Conservation (phyloP, 768 basidiomycete genomes). For the Rhodosporidiobolus sp. region DNA sequence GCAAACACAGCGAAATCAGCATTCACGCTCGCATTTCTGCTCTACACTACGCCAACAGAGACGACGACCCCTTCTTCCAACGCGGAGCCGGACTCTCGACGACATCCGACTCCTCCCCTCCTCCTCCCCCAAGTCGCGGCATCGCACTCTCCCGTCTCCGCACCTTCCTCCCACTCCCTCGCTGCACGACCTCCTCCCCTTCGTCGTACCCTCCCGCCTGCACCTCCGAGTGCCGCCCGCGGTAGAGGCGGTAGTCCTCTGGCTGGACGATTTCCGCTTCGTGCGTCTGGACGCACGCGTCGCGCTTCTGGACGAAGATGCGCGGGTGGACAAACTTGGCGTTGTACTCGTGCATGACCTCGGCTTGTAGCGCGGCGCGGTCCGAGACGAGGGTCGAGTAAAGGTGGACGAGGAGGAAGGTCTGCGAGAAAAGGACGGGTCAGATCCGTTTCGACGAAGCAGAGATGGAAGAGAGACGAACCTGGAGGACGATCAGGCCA, state of each 20-base stretch:
- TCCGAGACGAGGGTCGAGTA: constrained; percentile 33
- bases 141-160: constrained; percentile 1
- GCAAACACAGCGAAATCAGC: no score
- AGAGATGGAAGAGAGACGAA: constrained; percentile 12
- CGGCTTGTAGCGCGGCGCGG: constrained; percentile 30
- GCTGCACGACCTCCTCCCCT: background rate
- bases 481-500: constrained; percentile 13
- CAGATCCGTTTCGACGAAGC: no score
- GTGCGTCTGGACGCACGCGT: constrained; percentile 18
- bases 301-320: constrained; percentile 31
- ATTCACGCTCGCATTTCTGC: background rate
- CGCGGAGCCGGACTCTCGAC: constrained; percentile 11
- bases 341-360: constrained; percentile 43
- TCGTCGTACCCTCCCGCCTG: background rate
- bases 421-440: constrained; percentile 20
- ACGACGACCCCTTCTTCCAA: constrained; percentile 13
- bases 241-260: constrained; percentile 3
- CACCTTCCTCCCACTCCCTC: constrained; percentile 12
- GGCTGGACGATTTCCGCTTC: constrained; percentile 22
- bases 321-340: constrained; percentile 36
- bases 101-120: background rate
- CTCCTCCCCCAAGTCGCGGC: no score
- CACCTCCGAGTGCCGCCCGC: background rate
- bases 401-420: constrained; percentile 33
- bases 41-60: background rate